Base-by-base conservation (phyloP, 805 yeast species). In the Wickerhamiella azyma region DNA sequence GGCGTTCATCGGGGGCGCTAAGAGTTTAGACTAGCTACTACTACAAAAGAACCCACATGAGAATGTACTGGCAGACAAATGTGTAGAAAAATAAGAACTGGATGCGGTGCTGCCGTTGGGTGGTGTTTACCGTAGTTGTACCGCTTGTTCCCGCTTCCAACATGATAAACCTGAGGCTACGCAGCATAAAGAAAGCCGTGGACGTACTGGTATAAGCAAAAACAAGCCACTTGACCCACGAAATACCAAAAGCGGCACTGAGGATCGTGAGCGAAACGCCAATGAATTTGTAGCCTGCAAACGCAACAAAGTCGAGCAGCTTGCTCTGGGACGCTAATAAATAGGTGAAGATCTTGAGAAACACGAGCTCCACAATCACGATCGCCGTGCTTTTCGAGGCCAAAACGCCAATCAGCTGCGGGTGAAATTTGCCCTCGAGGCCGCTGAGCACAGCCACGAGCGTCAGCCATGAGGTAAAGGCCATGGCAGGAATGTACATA, bases 401-500 rank as follows among this genome's bases (percentile, higher is more conserved):
- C 50, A 88, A 77, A 59, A 79, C 78, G 8, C 96, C 96, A 52
- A 94, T 74, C 55, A 86, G 70, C 59, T 88, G 88, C 0, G 98
- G 98, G 56, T 89, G 94, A 68, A 92, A 92, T 26, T 79, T 79
- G 24, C 94, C 96, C 47, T 78, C 75, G 45, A 89, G 65, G 9
- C 98, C 99, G 48, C 84, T 82, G 52, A 82, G 72, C 18, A 82
- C 72, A 2, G 95, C 89, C 74, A 89, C 78, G 32, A 85, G 70
- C 50, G 92, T 66, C 43, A 89, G 79, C 58, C 88, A 88, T 0
- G 97, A 85, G 42, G 85, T 75, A 56, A 82, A 75, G 1, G 96
- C 84, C 96, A 94, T 92, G 50, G 84, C 65, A 16, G 99, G 99
- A 46, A 92, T 84, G 63, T 92, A 92, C 68, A 92, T 72, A 61